These are phyloP conservation scores for Arabidopsis thaliana DNA, from an alignment of 345 rosid genomes.

Conservation along the genomic window DNA sequence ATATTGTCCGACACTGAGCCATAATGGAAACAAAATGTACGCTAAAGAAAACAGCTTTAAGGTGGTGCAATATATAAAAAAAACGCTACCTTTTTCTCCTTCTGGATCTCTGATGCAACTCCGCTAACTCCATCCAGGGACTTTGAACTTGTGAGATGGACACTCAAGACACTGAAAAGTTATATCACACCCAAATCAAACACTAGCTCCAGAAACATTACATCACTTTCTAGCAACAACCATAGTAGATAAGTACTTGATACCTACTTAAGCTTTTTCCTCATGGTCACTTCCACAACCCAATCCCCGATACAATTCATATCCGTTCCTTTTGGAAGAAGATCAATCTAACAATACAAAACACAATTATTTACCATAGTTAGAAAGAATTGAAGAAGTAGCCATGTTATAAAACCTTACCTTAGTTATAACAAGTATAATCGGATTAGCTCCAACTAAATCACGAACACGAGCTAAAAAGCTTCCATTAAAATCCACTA, in stretches of 20 bases:
- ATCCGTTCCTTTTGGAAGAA: conserved; percentile 92
- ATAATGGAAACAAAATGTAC: background rate
- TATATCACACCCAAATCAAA: conserved; percentile 15
- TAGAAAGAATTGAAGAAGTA: conserved; percentile 5
- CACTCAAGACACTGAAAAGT: conserved; percentile 73
- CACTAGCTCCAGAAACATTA: conserved; percentile 6
- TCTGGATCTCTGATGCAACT: conserved; percentile 89
- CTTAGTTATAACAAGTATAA: conserved; percentile 89
- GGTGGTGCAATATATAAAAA: background rate
- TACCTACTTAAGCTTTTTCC: conserved; percentile 85
- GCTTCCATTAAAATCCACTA: conserved; percentile 95
- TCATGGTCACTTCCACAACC: conserved; percentile 85
- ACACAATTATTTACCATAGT: conserved; percentile 3
- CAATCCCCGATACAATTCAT: conserved; percentile 96
- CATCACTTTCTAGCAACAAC: background rate
- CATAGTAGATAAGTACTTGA: background rate
- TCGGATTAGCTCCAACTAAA: conserved; percentile 90
- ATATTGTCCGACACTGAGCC: background rate
- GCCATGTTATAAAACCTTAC: conserved; percentile 39
- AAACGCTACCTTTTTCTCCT: conserved; percentile 79
- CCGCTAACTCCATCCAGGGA: conserved; percentile 81
- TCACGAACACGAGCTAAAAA: conserved; percentile 92
- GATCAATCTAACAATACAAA: conserved; percentile 67
- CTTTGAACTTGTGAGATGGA: conserved; percentile 93
- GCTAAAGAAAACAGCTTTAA: background rate